Evolutionary conservation across 495 filamentous ascomycete species (phyloP), one percentile per base, ranked within the genome.

Genomic region (Podospora conica): DNA sequence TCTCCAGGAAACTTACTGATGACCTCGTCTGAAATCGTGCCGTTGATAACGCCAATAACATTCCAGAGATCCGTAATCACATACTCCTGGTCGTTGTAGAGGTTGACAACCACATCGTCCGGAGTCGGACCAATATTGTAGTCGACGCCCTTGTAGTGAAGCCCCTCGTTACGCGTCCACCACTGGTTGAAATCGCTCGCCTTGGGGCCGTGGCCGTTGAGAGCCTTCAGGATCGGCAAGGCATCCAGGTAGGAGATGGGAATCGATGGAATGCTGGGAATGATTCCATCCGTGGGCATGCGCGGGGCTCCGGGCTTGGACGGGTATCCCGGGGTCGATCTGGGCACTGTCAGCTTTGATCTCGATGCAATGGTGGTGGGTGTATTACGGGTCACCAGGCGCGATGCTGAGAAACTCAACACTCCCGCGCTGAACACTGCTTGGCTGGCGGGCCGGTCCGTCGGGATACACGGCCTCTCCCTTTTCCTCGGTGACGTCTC

Each of bases 91-190:
- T 92, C 80, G 72, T 96, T 98, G 71, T 89, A 79, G 12, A 98
- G 83, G 71, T 96, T 95, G 60, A 98, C 81, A 3, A 87, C 85
- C 1, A 95, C 75, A 55, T 85, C 75, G 18, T 90, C 85, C 0
- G 92, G 92, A 2, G 93, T 90, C 4, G 95, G 96, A 5, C 95
- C 95, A 65, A 96, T 86, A 75, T 93, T 92, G 75, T 98, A 98
- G 12, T 95, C 76, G 3, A 98, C 91, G 22, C 91, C 92, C 70
- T 91, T 91, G 77, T 94, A 86, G 20, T 79, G 82, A 6, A 99
- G 82, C 0, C 91, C 93, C 4, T 87, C 87, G 55, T 86, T 87
- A 62, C 87, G 85, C 79, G 90, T 92, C 77, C 80, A 87, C 63
- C 83, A 78, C 63, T 86, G 76, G 70, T 89, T 89, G 71, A 97